Evolutionary conservation across 495 filamentous ascomycete genomes (phyloP).

Genomic region (Endocarpon pusillum): DNA sequence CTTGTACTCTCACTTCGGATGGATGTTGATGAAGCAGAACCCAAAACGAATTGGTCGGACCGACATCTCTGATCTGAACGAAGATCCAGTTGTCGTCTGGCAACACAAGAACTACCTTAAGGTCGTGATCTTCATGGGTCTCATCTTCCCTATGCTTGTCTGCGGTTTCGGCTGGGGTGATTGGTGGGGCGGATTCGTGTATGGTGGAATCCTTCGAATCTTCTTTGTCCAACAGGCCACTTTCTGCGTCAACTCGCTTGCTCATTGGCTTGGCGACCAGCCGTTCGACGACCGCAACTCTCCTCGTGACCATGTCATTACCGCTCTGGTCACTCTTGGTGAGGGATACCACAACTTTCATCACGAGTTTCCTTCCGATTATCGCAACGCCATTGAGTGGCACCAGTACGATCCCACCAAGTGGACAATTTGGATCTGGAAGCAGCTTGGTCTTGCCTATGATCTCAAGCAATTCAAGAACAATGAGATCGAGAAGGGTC

Average conservation of each 20-base stretch:
- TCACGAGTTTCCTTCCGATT: slow-evolving; percentile 98
- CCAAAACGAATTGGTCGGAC: slow-evolving; percentile 85
- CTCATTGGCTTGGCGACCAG: slow-evolving; percentile 98
- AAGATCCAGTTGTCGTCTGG: slow-evolving; percentile 84
- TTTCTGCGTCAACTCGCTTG: slow-evolving; percentile 98
- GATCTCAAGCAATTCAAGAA: slow-evolving; percentile 93
- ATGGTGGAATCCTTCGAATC: slow-evolving; percentile 86
- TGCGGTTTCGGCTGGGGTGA: slow-evolving; percentile 83
- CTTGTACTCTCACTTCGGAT: slow-evolving; percentile 87
- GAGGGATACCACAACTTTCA: slow-evolving; percentile 99
- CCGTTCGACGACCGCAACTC: slow-evolving; percentile 99
- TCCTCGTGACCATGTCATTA: slow-evolving; percentile 90
- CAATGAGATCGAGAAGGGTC: slow-evolving; percentile 99
- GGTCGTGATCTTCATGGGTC: slow-evolving; percentile 71
- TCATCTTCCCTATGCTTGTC: slow-evolving; percentile 68
- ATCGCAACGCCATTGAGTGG: slow-evolving; percentile 97
- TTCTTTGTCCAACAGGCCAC: slow-evolving; percentile 99
- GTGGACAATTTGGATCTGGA: slow-evolving; percentile 89
- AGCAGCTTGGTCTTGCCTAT: slow-evolving; percentile 84
- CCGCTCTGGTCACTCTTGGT: slow-evolving; percentile 84
- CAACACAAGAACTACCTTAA: slow-evolving; percentile 91
- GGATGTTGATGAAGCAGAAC: slow-evolving; percentile 92
- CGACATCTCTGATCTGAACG: slow-evolving; percentile 92
- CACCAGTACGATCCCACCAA: slow-evolving; percentile 99
- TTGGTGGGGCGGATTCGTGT: slow-evolving; percentile 81